Conservation (phyloP, 192 early-diverging fungal genomes). For the Entophlyctis helioformis region DNA sequence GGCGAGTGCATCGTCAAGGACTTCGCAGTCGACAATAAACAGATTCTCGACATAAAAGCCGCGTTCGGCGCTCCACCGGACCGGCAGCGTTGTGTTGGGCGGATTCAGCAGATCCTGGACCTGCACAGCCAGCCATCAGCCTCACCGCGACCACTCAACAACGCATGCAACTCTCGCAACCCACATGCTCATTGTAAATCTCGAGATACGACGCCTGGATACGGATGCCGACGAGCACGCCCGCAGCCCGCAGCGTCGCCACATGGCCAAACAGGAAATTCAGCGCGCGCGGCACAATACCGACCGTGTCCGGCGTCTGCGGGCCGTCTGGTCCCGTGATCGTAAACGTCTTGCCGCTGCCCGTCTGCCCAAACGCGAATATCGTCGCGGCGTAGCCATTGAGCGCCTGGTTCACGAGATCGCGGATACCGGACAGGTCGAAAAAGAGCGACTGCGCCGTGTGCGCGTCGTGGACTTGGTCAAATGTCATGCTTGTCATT, state of each 20-base stretch:
- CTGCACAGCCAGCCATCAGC: slow-evolving; percentile 1
- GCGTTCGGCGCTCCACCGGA: slow-evolving; percentile 23
- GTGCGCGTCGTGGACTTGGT: too few species aligned
- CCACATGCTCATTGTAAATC: slow-evolving; percentile 44
- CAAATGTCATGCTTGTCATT: too few species aligned
- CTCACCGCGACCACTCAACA: not conserved
- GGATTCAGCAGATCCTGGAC: slow-evolving; percentile 37
- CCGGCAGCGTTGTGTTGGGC: slow-evolving; percentile 17
- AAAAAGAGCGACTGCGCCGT: not conserved
- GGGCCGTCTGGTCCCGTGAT: slow-evolving; percentile 32
- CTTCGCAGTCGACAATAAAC: slow-evolving; percentile 34
- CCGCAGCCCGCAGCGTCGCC: too few species aligned
- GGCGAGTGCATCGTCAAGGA: slow-evolving; percentile 34
- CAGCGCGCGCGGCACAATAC: slow-evolving; percentile 33
- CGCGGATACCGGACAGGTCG: not conserved
- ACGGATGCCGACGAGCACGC: slow-evolving; percentile 1
- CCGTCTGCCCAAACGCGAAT: slow-evolving; percentile 49
- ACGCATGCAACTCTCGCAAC: not conserved
- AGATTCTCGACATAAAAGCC: slow-evolving; percentile 48
- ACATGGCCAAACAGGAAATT: slow-evolving; percentile 23
- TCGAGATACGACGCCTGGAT: slow-evolving; percentile 36
- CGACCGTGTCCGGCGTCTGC: slow-evolving; percentile 5
- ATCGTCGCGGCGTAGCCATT: slow-evolving; percentile 35
- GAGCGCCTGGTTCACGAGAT: not conserved
- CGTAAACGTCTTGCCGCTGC: slow-evolving; percentile 44